Percentiles rank a stretch among this genome's conserved stretches.
Evolutionary conservation across 352 stramenopile species (phyloP).

Genomic region (Globisporangium echinulatum): DNA sequence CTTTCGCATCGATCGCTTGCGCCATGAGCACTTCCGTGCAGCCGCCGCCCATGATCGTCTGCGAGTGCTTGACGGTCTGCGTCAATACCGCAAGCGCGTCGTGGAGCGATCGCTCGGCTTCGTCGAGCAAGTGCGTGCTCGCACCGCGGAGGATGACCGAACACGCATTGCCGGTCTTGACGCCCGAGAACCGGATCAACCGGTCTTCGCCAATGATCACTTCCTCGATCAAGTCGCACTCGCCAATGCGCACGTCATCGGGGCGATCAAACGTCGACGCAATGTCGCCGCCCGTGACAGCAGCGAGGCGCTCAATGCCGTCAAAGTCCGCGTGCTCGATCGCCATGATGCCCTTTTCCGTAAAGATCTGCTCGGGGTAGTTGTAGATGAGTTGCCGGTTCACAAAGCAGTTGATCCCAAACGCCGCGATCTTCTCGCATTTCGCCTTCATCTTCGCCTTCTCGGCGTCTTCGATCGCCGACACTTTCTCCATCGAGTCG

Average conservation of each 20-base stretch:
- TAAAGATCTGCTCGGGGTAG: conserved; percentile 98
- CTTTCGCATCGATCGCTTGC: conserved; percentile 87
- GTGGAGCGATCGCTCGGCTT: conserved; percentile 98
- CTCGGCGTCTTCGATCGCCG: conserved; percentile 98
- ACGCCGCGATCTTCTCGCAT: conserved; percentile 96
- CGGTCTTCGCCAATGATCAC: conserved; percentile 98
- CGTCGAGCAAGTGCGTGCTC: conserved; percentile 95
- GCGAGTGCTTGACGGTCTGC: conserved; percentile 95
- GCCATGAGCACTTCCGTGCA: conserved; percentile 97
- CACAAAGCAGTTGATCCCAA: conserved; percentile 99
- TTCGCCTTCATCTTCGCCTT: conserved; percentile 99
- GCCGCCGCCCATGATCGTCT: conserved; percentile 95
- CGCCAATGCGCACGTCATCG: conserved; percentile 93
- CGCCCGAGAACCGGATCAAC: conserved; percentile 96
- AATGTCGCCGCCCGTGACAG: conserved; percentile 94
- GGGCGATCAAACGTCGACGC: conserved; percentile 98
- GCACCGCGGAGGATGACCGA: conserved; percentile 94
- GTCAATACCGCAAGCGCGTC: conserved; percentile 97
- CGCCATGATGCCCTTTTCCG: conserved; percentile 96
- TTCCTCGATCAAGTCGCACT: conserved; percentile 98
- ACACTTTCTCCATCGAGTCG: conserved; percentile 98
- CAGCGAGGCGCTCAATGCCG: conserved; percentile 96
- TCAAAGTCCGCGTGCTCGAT: conserved; percentile 99
- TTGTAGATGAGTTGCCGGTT: conserved; percentile 99
- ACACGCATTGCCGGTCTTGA: conserved; percentile 94